Evolutionary conservation across 1,139 yeast species (phyloP).

Genomic region (Cylindricascospora bacillispora): DNA sequence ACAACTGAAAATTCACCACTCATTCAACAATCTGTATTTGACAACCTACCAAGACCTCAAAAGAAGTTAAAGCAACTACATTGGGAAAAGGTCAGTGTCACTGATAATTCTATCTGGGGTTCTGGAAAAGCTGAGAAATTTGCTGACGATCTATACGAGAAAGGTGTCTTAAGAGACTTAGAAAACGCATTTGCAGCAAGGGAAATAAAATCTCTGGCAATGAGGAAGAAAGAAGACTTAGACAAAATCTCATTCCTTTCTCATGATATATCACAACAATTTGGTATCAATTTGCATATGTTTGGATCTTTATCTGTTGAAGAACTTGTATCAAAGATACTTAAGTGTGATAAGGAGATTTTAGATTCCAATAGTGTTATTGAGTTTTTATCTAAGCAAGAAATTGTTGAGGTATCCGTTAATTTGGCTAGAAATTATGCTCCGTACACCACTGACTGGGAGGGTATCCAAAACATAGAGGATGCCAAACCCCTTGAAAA

Average conservation of each 20-base stretch:
- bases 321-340: constrained; percentile 43
- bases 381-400: constrained; percentile 61
- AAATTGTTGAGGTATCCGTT: constrained; percentile 51
- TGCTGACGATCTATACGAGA: constrained; percentile 48
- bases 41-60: constrained; percentile 60
- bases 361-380: constrained; percentile 47
- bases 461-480: constrained; percentile 20
- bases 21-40: constrained; percentile 36
- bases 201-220: constrained; percentile 45
- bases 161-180: constrained; percentile 64
- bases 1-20: constrained; percentile 28
- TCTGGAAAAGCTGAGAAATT: constrained; percentile 34
- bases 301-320: constrained; percentile 42
- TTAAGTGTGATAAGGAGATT: constrained; percentile 50
- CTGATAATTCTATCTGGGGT: constrained; percentile 59
- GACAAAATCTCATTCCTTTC: constrained; percentile 49
- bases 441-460: constrained; percentile 51
- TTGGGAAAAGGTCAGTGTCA: constrained; percentile 65
- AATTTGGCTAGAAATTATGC: constrained; percentile 51
- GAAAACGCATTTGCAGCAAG: constrained; percentile 71
- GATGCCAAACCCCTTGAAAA: constrained; percentile 46
- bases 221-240: constrained; percentile 32
- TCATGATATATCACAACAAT: constrained; percentile 64
- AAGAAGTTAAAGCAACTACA: constrained; percentile 69
- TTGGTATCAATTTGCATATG: constrained; percentile 62